These are phyloP conservation scores for Aureobasidium sp. DNA, from an alignment of 2,329 filamentous ascomycete genomes.

Conservation along the genomic window DNA sequence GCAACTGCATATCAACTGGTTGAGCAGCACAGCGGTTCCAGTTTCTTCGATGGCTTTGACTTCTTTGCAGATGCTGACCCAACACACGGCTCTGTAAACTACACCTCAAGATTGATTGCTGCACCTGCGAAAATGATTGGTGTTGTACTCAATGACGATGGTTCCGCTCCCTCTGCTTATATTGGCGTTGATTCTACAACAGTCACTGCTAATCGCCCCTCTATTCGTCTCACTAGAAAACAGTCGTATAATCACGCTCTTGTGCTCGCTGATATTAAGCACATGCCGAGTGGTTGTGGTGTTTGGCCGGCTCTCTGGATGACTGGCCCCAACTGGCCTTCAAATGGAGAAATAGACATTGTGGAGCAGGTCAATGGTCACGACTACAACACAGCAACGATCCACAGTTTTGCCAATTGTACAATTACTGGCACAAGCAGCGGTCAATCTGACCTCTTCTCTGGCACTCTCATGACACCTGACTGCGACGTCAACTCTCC, in stretches of 20 bases:
- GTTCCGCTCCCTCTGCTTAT: conserved; percentile 25
- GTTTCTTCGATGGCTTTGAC: conserved; percentile 38
- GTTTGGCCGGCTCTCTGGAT: conserved; percentile 45
- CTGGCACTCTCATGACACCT: conserved; percentile 38
- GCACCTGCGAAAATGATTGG: conserved; percentile 31
- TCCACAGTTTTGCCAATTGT: conserved; percentile 40
- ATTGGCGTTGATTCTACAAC: conserved; percentile 36
- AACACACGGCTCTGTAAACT: conserved; percentile 30
- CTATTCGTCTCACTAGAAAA: conserved; percentile 40
- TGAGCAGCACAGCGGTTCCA: conserved; percentile 22
- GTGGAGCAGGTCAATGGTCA: conserved; percentile 40
- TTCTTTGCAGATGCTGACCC: conserved; percentile 37
- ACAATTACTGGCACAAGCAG: conserved; percentile 24
- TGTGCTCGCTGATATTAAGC: conserved; percentile 43
- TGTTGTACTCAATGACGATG: conserved; percentile 30
- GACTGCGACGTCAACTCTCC: conserved; percentile 42
- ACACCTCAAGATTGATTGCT: conserved; percentile 20
- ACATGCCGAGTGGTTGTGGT: conserved; percentile 44
- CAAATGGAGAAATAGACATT: conserved; percentile 41
- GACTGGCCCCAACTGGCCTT: conserved; percentile 27
- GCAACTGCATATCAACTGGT: conserved; percentile 16
- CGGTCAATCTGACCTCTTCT: conserved; percentile 30
- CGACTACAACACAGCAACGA: conserved; percentile 29
- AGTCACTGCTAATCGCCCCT: conserved; percentile 31
- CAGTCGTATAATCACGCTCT: conserved; percentile 39